Percentiles rank a stretch among this genome's conserved stretches.
Conservation (phyloP, 768 basidiomycete species). For the Kwoniella shandongensis region DNA sequence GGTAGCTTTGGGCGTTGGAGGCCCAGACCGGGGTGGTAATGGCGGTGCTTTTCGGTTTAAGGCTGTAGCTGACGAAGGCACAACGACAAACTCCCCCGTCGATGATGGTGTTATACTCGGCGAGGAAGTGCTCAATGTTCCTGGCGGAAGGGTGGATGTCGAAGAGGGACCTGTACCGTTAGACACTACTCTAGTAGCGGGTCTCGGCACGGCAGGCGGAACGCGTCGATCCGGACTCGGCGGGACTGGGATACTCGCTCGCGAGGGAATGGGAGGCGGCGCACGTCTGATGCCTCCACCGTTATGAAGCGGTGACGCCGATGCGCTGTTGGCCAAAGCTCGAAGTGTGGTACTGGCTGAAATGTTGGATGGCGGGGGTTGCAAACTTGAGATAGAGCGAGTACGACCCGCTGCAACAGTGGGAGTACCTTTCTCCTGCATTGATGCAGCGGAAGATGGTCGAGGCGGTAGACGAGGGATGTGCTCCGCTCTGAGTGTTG, state of each 20-base stretch:
- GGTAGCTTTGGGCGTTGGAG: constrained; percentile 2
- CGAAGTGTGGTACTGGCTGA: constrained; percentile 9
- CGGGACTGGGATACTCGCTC: neutral
- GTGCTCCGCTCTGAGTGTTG: neutral
- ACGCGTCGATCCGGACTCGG: constrained; percentile 5
- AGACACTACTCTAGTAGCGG: neutral
- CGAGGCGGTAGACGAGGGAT: constrained; percentile 17
- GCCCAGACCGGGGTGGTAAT: constrained; percentile 15
- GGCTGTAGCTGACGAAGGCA: constrained; percentile 14
- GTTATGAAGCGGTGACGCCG: neutral
- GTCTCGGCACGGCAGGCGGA: constrained; percentile 6
- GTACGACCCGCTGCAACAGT: constrained; percentile 1
- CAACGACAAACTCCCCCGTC: constrained; percentile 40
- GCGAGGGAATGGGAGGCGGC: constrained; percentile 12
- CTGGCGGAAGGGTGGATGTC: neutral
- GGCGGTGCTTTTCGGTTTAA: constrained; percentile 4
- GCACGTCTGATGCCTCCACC: constrained; percentile 1
- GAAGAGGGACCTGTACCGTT: constrained; percentile 8
- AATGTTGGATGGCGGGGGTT: constrained; percentile 4
- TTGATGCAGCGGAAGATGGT: constrained; percentile 17
- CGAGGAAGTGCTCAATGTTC: neutral
- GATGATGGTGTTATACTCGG: constrained; percentile 31
- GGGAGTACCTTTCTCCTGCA: constrained; percentile 3
- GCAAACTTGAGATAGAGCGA: neutral
- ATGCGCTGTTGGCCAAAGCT: constrained; percentile 1